Conservation (phyloP, 106 monocot genomes). For the Alisma plantagoaquatica region DNA sequence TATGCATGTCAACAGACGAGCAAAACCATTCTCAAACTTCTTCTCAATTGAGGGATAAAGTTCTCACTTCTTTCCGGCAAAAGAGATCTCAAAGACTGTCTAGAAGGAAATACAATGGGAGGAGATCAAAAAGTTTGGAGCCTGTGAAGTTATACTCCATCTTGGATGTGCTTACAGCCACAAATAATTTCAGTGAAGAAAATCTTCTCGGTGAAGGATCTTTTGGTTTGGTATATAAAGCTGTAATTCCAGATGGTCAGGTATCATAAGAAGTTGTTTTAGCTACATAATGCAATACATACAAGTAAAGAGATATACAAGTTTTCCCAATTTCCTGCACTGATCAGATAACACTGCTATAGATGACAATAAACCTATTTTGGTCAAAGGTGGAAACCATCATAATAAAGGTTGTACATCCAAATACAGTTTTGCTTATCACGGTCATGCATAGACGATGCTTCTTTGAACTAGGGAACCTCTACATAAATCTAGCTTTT, state of each 20-base stretch:
- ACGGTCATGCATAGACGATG: no score
- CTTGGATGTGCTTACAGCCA: slow-evolving; percentile 44
- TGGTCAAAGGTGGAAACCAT: no score
- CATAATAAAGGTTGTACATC: no score
- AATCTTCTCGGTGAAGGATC: slow-evolving; percentile 43
- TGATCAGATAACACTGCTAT: neutral
- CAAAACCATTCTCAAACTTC: slow-evolving; percentile 5
- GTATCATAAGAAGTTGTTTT: slow-evolving; percentile 13
- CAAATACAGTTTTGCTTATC: no score
- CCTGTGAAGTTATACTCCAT: slow-evolving; percentile 32
- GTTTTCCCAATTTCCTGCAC: neutral
- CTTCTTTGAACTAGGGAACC: no score
- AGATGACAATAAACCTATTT: neutral
- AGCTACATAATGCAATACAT: neutral
- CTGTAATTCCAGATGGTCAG: slow-evolving; percentile 55
- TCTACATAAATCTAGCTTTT: no score
- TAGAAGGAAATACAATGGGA: slow-evolving; percentile 29
- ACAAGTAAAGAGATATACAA: neutral
- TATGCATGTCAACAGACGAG: slow-evolving; percentile 16
- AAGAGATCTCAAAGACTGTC: slow-evolving; percentile 23
- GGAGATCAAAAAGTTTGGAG: slow-evolving; percentile 7
- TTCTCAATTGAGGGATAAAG: slow-evolving; percentile 3
- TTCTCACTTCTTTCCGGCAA: slow-evolving; percentile 11
- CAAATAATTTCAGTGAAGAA: slow-evolving; percentile 34
- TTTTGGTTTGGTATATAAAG: slow-evolving; percentile 37